Evolutionary conservation across 2,329 filamentous ascomycete species (phyloP).

Genomic region (Aureobasidium vineae): DNA sequence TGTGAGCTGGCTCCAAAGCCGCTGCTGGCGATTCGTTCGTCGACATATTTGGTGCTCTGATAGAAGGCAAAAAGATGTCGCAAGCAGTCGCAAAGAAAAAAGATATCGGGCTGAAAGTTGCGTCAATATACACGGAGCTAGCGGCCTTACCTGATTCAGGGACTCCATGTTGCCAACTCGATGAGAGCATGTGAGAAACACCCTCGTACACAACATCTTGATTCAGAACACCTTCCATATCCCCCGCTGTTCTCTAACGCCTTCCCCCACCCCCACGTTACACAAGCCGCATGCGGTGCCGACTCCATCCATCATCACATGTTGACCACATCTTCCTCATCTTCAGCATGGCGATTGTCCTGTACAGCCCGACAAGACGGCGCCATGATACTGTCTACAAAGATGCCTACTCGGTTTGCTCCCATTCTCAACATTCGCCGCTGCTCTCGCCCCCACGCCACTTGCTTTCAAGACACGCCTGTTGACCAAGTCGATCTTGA

Average conservation of each 20-base stretch:
- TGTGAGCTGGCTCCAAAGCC: conserved; percentile 34
- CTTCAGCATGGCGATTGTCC: conserved; percentile 17
- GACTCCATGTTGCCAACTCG: background rate
- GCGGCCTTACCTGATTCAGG: conserved; percentile 19
- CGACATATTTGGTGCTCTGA: background rate
- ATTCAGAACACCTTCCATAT: background rate
- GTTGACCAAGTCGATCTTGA: conserved; percentile 10
- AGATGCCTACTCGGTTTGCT: background rate
- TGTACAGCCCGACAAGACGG: background rate
- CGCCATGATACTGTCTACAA: conserved; percentile 3
- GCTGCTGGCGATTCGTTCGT: conserved; percentile 28
- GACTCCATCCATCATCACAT: background rate
- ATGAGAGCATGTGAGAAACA: background rate
- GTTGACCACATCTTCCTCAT: background rate
- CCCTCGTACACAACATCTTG: background rate
- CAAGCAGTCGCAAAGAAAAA: conserved; percentile 16
- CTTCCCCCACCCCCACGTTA: conserved; percentile 21
- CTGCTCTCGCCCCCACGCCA: conserved; percentile 7
- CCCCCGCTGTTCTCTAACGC: background rate
- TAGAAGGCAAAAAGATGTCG: background rate
- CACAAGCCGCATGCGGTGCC: conserved; percentile 1
- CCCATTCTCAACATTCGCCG: background rate
- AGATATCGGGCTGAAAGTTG: conserved; percentile 10
- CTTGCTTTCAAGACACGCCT: background rate
- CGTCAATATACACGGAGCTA: conserved; percentile 18